Evolutionary conservation across 257 asterid genomes (phyloP), one percentile per base, ranked within the genome.

Genomic region (Pogostemon cablin): DNA sequence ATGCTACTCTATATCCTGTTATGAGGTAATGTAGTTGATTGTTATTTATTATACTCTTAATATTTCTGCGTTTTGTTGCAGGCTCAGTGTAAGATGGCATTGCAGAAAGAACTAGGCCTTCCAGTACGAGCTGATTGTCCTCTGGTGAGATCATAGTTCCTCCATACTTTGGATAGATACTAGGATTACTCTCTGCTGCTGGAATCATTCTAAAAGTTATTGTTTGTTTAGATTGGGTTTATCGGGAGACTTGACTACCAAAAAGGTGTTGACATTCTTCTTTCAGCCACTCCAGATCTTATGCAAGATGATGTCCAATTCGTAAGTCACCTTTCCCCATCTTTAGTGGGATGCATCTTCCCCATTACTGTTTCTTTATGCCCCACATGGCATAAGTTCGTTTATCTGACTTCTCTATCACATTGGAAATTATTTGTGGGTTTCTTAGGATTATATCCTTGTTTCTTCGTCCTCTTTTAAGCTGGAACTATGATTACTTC

Each of bases 201-300:
- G 25, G 40, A 62, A 11, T 43, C 42, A 6, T 69, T 68, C 44
- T 72, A 70, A 63, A 60, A 62, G 66, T 71, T 17, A 8, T 65
- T 20, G 34, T 72, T 20, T 68, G 43, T 69, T 11, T 83, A 95
- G 99, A 89, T 95, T 77, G 98, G 99, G 53, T 95, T 95, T 83
- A 86, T 95, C 35, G 99, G 99, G 76, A 85, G 99, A 77, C 83
- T 95, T 42, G 99, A 95, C 80, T 95, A 50, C 81, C 99, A 95
- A 84, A 95, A 95, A 84, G 99, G 99, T 17, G 86, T 95, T 6
- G 99, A 95, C 84, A 81, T 95, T 62, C 83, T 91, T 74, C 96
- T 95, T 62, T 83, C 97, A 12, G 90, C 95, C 48, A 67, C 79
- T 43, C 98, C 99, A 15, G 95, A 95, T 75, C 95, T 95, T 7